A percentile compares a stretch with the other conserved stretches of the same genome.
Evolutionary conservation across 306 rosid species (phyloP).

Genomic region (Dalbergia cochinchinensis): DNA sequence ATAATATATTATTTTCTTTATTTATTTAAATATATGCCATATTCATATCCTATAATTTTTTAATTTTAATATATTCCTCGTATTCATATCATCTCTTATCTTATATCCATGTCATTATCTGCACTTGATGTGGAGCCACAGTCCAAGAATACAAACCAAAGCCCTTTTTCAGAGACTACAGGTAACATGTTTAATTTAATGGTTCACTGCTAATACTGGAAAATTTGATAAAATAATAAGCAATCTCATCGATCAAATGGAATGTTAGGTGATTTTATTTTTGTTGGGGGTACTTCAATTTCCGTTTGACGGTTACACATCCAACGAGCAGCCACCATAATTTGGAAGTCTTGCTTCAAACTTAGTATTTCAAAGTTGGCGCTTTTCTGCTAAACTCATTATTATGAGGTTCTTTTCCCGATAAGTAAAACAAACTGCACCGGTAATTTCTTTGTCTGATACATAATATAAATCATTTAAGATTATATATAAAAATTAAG

Average conservation of each 20-base stretch:
- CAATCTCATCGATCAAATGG: slow-evolving; percentile 20
- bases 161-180: no score
- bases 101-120: no score
- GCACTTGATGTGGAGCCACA: no score
- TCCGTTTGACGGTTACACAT: neutral
- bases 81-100: no score
- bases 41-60: no score
- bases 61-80: no score
- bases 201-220: slow-evolving; percentile 32
- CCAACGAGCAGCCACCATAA: no score
- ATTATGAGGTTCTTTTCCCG: neutral
- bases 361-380: neutral
- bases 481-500: no score
- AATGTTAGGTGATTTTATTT: slow-evolving; percentile 26
- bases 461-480: no score
- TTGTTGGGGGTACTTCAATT: slow-evolving; percentile 18
- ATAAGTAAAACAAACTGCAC: neutral
- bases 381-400: neutral
- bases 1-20: no score
- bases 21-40: no score
- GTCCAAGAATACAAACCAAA: neutral
- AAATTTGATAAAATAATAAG: slow-evolving; percentile 11
- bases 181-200: neutral
- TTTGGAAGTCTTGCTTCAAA: slow-evolving; percentile 31
- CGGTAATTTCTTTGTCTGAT: neutral